Percentiles rank a stretch among this genome's conserved stretches.
phyloP scores from a whole-genome alignment of 495 filamentous ascomycete genomes.

The Geopyxis carbonaria region DNA sequence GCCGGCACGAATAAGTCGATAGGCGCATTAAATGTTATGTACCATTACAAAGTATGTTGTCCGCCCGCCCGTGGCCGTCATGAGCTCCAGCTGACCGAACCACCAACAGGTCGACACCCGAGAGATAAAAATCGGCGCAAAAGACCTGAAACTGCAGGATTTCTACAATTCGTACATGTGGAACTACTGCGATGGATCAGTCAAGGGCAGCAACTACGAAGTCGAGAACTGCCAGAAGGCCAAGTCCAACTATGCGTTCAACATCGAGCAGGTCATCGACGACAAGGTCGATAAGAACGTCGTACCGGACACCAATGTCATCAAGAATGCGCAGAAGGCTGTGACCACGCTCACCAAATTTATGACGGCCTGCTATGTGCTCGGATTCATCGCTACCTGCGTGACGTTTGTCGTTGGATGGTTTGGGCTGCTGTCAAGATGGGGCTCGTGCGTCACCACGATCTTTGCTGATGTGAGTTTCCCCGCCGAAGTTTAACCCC shows the following conservation, averaged over 20 bases:
- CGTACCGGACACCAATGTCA: conserved; percentile 43
- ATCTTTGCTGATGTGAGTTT: conserved; percentile 45
- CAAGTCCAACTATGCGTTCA: conserved; percentile 39
- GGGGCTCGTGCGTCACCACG: conserved; percentile 61
- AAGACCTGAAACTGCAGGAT: conserved; percentile 46
- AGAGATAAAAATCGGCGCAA: conserved; percentile 29
- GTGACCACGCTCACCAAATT: conserved; percentile 52
- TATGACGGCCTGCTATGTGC: conserved; percentile 35
- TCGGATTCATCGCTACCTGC: conserved; percentile 54
- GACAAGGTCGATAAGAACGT: conserved; percentile 25
- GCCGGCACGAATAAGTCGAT: conserved; percentile 42
- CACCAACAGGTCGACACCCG: conserved; percentile 19
- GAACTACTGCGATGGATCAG: conserved; percentile 61
- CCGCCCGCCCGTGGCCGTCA: neutral
- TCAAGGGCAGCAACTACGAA: conserved; percentile 35
- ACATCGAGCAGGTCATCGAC: conserved; percentile 31
- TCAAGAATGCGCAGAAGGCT: conserved; percentile 45
- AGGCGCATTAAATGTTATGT: conserved; percentile 32
- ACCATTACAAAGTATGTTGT: conserved; percentile 44
- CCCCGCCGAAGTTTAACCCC: conserved; percentile 27
- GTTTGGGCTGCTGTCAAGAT: conserved; percentile 49
- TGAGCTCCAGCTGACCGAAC: conserved; percentile 6
- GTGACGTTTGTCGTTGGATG: conserved; percentile 52
- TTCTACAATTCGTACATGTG: conserved; percentile 70
- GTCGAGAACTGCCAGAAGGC: conserved; percentile 59